Evolutionary conservation across 2,329 filamentous ascomycete species (phyloP), one percentile per base, ranked within the genome.

Genomic region (Aulographum hederae): DNA sequence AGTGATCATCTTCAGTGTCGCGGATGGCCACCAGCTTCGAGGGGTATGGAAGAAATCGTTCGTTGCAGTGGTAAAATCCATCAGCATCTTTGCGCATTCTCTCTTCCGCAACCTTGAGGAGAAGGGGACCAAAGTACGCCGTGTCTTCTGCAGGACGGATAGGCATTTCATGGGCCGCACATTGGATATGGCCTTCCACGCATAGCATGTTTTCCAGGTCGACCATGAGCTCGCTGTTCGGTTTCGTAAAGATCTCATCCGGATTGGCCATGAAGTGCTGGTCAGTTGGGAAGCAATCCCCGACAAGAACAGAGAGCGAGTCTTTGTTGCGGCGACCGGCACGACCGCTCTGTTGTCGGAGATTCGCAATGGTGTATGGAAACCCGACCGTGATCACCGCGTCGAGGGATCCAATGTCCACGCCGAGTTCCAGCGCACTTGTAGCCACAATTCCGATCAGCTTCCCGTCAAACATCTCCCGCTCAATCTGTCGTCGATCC

Each of bases 211-310:
- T 95, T 28, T 76, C 66, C n/a, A 98, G 59, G 47, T 98, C 89
- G 4, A 95, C 78, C 46, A 89, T 84, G 2, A 95, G 60, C 49
- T 82, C 78, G 41, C 75, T 79, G 40, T 94, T 93, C 0, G 85
- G 84, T 44, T 81, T 81, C 0, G 79, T 89, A 53, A 95, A 86
- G 16, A 98, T 76, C 51, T 93, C 82, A 38, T 89, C 77, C 0
- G 89, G 89, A 40, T 95, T 92, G 38, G 80, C 73, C 89, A 98
- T 98, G 52, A 91, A 98, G 48, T 91, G 74, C 48, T 98, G 89
- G 48, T 98, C 89, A 0, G 81, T 82, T 3, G 85, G 74, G 41
- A 89, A 93, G 39, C 73, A 73, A 46, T 94, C 85, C 2, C 85
- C 89, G 1, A 98, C 71, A 1, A 98, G 60, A 2, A 98, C 72